Evolutionary conservation across 1,284 basidiomycete species (phyloP), one percentile per base, ranked within the genome.

Genomic region (Leccinum angustisporum): DNA sequence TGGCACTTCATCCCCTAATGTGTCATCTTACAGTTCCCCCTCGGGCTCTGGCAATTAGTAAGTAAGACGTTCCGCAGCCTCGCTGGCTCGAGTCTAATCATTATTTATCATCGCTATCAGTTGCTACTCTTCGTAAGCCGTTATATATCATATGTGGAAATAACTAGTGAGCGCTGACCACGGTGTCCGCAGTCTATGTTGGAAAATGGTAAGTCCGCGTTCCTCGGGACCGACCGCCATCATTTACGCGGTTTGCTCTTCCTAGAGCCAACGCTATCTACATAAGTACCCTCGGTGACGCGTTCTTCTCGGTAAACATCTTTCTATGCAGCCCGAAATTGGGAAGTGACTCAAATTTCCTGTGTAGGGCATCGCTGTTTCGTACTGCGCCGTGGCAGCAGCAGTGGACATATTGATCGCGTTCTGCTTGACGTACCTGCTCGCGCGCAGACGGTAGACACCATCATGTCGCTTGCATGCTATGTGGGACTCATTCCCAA

Each of bases 341-440:
- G 27, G 16, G 11, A 21, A 33, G 13, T 16, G 11, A n/a, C 34
- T 54, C 18, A 54, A 16, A 40, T 10, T 30, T 18, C 10, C n/a
- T 21, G 13, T 11, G n/a, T n/a, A 60, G 59, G 59, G 48, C 18
- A 33, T 60, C 4, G 34, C 54, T 5, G 18, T 57, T 57, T 33
- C 59, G 27, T 60, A 51, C 14, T 57, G 43, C n/a, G n/a, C 59
- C 31, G 50, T 60, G 31, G 55, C 59, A 4, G 59, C 59, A 8
- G 59, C 36, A 8, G 59, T 60, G 18, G 59, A 60, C 13, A 38
- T 60, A 14, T 33, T 46, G 21, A 60, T 60, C 38, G 59, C 59
- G 10, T 5, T 53, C 6, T 60, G 46, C 36, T 57, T 60, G 30
- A 60, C 59, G 4, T 60, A 34, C 38, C 18, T 60, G 38, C 59